Evolutionary conservation across 2,329 filamentous ascomycete genomes (phyloP), one percentile per base, ranked within the genome.

Genomic region (Camptophora hylomeconis): DNA sequence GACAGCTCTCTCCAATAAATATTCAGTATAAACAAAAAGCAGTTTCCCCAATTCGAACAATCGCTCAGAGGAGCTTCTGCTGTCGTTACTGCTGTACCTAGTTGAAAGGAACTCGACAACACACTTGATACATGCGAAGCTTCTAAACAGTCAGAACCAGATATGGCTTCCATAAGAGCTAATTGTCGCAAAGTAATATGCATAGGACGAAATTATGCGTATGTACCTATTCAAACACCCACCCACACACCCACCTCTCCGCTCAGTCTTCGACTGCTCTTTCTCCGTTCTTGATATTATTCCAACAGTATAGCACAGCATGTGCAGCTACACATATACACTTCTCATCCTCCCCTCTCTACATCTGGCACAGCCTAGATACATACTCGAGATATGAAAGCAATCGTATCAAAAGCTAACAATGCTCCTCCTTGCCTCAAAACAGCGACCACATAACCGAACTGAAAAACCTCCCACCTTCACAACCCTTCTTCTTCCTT

Each of bases 401-500:
- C 12, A 32, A 45, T 27, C 23, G 18, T 6, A 26, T 39, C 41
- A 33, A 41, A 35, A 10, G 22, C 22, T 35, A 14, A 36, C 28
- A n/a, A n/a, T n/a, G n/a, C n/a, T n/a, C n/a, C n/a, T n/a, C n/a
- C n/a, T 22, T 20, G 22, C 26, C 10, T 15, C 17, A 6, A 8
- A 18, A 20, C 48, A 89, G 82, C 48, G 89, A 93, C 56, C 89
- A 98, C 60, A 79, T 95, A 51, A 72, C 78, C 40, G 89, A 98
- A 63, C 71, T 98, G 44, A 84, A 84, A 57, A 93, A 78, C 57
- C 66, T 69, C 36, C 74, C 75, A 41, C 89, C 89, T 28, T 92
- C 89, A 56, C 84, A 94, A 58, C 89, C 89, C 15, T 95, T 98
- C 63, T 98, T 94, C 75, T 98, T 98, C 69, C 72, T 95, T 45